These are phyloP conservation scores for Coemansia biformis DNA, from an alignment of 192 early-diverging fungal genomes.

Conservation along the genomic window DNA sequence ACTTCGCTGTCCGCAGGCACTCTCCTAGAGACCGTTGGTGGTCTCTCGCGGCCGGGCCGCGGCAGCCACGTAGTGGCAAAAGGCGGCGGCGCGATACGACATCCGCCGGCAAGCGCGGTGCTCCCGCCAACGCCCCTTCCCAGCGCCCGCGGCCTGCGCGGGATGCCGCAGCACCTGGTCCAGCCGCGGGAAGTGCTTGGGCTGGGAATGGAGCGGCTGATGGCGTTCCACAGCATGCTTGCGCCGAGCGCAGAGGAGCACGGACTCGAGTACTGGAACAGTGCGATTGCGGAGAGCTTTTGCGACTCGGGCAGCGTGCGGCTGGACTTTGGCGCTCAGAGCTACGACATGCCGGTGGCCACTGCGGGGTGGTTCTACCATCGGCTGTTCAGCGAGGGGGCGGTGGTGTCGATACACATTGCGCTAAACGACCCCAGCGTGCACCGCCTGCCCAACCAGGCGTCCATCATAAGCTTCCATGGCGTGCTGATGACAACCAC, in stretches of 20 bases:
- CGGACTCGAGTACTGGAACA: conserved; percentile 23
- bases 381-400: conserved; percentile 34
- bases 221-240: conserved; percentile 26
- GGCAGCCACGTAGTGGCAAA: too few relatives aligned
- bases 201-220: conserved; percentile 26
- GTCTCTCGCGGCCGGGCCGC: too few relatives aligned
- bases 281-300: conserved; percentile 17
- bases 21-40: too few relatives aligned
- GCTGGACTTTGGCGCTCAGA: conserved; percentile 28
- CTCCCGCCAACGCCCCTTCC: conserved; percentile 1
- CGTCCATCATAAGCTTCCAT: conserved; percentile 30
- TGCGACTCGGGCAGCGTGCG: conserved; percentile 13
- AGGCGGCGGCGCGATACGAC: too few relatives aligned
- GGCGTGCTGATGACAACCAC: conserved; percentile 25
- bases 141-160: too few relatives aligned
- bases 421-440: conserved; percentile 21
- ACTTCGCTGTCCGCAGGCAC: too few relatives aligned
- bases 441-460: conserved; percentile 2
- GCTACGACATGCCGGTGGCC: conserved; percentile 30
- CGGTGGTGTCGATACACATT: conserved; percentile 23
- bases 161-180: neutral
- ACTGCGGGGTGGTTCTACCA: conserved; percentile 41
- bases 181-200: conserved; percentile 17
- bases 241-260: conserved; percentile 3
- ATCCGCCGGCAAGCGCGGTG: too few relatives aligned